Percentiles rank a stretch among this genome's conserved stretches.
phyloP scores from a whole-genome alignment of 495 filamentous ascomycete genomes.

The Cercophora newfieldiana region DNA sequence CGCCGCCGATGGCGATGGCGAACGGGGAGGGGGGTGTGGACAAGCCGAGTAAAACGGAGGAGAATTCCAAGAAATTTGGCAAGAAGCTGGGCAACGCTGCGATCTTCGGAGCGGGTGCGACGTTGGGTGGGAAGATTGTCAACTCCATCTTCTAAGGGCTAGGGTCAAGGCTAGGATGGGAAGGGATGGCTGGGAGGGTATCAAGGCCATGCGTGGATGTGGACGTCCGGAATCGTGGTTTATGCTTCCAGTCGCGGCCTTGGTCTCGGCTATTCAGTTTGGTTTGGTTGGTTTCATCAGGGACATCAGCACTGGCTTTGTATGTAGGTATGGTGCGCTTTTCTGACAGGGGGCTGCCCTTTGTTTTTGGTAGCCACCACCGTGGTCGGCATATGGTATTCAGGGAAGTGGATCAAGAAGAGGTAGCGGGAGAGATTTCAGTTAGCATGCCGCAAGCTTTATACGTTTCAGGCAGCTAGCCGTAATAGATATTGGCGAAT shows the following conservation, averaged over 20 bases:
- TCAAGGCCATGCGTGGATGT: too few species aligned
- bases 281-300: background rate
- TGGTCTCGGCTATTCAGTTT: background rate
- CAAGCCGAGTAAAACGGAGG: conserved; percentile 45
- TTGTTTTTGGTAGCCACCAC: too few species aligned
- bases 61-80: conserved; percentile 70
- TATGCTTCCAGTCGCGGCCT: too few species aligned
- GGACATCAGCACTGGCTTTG: background rate
- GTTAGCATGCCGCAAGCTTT: too few species aligned
- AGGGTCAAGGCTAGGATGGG: too few species aligned
- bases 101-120: conserved; percentile 83
- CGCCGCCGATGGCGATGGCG: conserved; percentile 52
- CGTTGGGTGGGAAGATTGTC: conserved; percentile 87
- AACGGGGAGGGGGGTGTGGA: conserved; percentile 29
- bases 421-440: too few species aligned
- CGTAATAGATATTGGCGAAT: too few species aligned
- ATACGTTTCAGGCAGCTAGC: too few species aligned
- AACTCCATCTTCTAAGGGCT: conserved; percentile 80
- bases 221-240: too few species aligned
- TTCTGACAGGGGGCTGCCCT: background rate
- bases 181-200: too few species aligned
- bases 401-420: too few species aligned
- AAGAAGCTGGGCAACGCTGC: conserved; percentile 77
- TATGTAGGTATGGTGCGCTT: background rate
- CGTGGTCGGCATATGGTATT: too few species aligned